These are phyloP conservation scores for Lecanicillium sp. DNA, from an alignment of 2,329 filamentous ascomycete species.

Conservation along the genomic window DNA sequence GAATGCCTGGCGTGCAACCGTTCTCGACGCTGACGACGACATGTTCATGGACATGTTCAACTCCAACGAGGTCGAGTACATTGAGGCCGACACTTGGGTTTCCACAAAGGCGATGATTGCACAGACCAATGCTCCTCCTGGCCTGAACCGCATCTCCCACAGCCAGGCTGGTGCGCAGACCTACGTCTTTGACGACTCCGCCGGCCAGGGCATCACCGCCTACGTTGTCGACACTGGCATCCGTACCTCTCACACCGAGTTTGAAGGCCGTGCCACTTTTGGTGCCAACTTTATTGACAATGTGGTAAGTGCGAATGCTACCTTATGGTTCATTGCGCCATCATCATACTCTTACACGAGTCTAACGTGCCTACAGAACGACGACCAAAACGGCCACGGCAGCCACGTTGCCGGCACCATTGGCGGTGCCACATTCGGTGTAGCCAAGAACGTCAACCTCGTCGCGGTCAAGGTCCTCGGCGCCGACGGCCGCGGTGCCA, in stretches of 20 bases:
- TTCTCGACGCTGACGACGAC: conserved; percentile 41
- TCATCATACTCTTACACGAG: not conserved
- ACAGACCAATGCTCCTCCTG: conserved; percentile 46
- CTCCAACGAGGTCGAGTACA: conserved; percentile 40
- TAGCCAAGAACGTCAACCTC: conserved; percentile 46
- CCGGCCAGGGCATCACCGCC: conserved; percentile 40
- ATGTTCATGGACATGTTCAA: conserved; percentile 42
- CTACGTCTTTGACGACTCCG: conserved; percentile 34
- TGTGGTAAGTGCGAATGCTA: conserved; percentile 21
- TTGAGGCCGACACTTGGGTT: conserved; percentile 47
- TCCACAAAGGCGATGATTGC: conserved; percentile 33
- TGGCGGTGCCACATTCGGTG: conserved; percentile 46
- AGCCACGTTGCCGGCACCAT: conserved; percentile 50
- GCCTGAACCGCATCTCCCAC: conserved; percentile 47
- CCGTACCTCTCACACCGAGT: conserved; percentile 39
- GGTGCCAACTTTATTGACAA: conserved; percentile 38
- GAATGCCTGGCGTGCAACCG: conserved; percentile 43
- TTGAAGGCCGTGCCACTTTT: conserved; percentile 37
- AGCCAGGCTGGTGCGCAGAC: conserved; percentile 19
- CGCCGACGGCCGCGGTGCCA: conserved; percentile 26
- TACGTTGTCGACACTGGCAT: conserved; percentile 56
- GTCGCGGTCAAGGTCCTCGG: conserved; percentile 45
- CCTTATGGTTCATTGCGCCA: not conserved
- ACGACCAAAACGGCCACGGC: conserved; percentile 48
- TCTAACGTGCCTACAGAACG: conserved; percentile 20